These are phyloP conservation scores for Zalaria sp. DNA, from an alignment of 2,329 filamentous ascomycete species.

Conservation along the genomic window DNA sequence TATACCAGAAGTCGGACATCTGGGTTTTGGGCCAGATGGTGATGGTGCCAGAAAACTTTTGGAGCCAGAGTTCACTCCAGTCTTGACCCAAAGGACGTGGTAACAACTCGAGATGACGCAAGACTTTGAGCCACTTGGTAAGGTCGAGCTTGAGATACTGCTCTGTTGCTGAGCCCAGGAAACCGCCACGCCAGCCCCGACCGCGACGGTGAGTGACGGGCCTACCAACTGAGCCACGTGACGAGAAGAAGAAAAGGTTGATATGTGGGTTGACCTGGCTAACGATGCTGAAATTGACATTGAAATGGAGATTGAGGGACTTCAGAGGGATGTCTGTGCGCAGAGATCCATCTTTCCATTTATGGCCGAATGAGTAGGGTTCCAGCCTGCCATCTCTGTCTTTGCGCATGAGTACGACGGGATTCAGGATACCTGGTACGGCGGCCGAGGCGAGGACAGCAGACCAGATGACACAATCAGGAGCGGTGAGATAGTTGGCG, in stretches of 20 bases:
- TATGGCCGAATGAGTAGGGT: conserved; percentile 94
- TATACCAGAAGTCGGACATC: conserved; percentile 68
- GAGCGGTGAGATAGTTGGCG: conserved; percentile 87
- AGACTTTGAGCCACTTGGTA: conserved; percentile 93
- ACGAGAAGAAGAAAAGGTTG: conserved; percentile 97
- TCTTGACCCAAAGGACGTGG: conserved; percentile 86
- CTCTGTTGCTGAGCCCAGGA: conserved; percentile 80
- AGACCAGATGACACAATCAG: conserved; percentile 97
- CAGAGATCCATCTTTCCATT: conserved; percentile 95
- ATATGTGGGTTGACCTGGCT: conserved; percentile 88
- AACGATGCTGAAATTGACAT: conserved; percentile 93
- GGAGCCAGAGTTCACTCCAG: conserved; percentile 93
- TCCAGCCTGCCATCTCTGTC: conserved; percentile 59
- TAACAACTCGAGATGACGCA: conserved; percentile 81
- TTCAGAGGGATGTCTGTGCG: conserved; percentile 92
- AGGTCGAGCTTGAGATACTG: conserved; percentile 94
- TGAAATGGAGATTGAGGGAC: conserved; percentile 89
- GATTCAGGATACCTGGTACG: conserved; percentile 90
- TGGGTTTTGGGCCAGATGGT: conserved; percentile 88
- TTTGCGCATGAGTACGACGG: conserved; percentile 85
- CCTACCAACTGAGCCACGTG: conserved; percentile 76
- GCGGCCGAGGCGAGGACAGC: conserved; percentile 89
- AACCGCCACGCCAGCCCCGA: conserved; percentile 90
- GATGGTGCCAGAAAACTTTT: conserved; percentile 85
- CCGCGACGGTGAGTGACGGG: conserved; percentile 90